These are phyloP conservation scores for Dendrobium officinale DNA, from an alignment of 106 monocot genomes.

Conservation along the genomic window DNA sequence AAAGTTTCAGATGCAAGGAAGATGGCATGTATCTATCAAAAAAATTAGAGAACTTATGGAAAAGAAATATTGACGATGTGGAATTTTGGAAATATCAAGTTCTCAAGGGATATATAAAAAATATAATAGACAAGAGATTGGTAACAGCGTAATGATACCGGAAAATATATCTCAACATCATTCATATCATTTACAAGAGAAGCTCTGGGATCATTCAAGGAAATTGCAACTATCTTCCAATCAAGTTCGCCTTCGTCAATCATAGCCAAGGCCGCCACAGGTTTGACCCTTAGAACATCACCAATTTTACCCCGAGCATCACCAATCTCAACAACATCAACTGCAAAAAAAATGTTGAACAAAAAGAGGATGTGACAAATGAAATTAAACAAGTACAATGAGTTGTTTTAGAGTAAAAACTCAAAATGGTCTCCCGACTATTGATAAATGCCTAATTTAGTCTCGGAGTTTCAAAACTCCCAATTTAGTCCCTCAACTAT, in stretches of 20 bases:
- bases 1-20: not conserved
- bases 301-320: slow-evolving; percentile 67
- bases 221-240: slow-evolving; percentile 96
- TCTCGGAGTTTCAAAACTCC: too few relatives aligned
- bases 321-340: slow-evolving; percentile 98
- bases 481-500: too few relatives aligned
- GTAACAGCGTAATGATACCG: slow-evolving; percentile 28
- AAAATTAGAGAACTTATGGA: not conserved
- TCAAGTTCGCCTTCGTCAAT: slow-evolving; percentile 98
- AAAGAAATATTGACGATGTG: not conserved
- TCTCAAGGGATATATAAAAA: not conserved
- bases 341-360: slow-evolving; percentile 22
- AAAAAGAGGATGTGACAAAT: not conserved
- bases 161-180: slow-evolving; percentile 94
- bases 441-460: too few relatives aligned
- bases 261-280: slow-evolving; percentile 92
- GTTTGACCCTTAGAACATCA: slow-evolving; percentile 81
- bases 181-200: slow-evolving; percentile 83
- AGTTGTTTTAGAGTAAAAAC: not conserved
- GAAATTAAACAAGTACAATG: not conserved
- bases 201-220: slow-evolving; percentile 93
- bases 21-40: not conserved
- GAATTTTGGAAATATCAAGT: not conserved
- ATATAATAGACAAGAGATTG: not conserved
- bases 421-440: too few relatives aligned